Conservation (phyloP, 2,329 filamentous ascomycete genomes). For the Tolypocladium pustulatum region DNA sequence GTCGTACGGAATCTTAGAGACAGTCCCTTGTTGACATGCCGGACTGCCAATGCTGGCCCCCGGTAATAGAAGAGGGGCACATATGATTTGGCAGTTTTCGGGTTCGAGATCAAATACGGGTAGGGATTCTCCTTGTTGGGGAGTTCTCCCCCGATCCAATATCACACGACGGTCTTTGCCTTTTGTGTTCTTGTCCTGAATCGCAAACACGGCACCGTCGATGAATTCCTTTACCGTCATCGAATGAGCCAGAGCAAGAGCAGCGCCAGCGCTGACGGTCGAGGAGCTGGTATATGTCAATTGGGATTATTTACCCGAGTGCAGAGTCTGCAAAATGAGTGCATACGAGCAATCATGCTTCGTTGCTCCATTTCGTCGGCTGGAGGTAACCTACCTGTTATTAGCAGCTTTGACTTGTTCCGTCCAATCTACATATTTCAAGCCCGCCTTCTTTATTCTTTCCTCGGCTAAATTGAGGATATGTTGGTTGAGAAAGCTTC, state of each 20-base stretch:
- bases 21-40: neutral
- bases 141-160: neutral
- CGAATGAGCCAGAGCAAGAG: neutral
- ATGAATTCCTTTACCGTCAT: neutral
- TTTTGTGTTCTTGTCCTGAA: neutral
- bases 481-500: neutral
- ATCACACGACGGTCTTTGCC: neutral
- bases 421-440: neutral
- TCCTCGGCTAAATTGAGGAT: neutral
- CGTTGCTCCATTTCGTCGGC: neutral
- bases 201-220: neutral
- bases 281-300: neutral
- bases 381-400: neutral
- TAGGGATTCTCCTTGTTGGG: neutral
- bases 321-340: neutral
- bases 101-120: neutral
- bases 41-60: neutral
- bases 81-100: neutral
- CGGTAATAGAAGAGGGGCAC: neutral
- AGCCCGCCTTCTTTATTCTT: neutral
- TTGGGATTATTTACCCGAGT: neutral
- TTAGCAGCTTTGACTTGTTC: neutral
- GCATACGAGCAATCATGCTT: neutral
- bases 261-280: neutral
- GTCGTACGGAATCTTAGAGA: neutral